Percentiles rank a stretch among this genome's conserved stretches.
phyloP scores from a whole-genome alignment of 2,329 filamentous ascomycete species.

The Stagonosporopsis tanaceti region DNA sequence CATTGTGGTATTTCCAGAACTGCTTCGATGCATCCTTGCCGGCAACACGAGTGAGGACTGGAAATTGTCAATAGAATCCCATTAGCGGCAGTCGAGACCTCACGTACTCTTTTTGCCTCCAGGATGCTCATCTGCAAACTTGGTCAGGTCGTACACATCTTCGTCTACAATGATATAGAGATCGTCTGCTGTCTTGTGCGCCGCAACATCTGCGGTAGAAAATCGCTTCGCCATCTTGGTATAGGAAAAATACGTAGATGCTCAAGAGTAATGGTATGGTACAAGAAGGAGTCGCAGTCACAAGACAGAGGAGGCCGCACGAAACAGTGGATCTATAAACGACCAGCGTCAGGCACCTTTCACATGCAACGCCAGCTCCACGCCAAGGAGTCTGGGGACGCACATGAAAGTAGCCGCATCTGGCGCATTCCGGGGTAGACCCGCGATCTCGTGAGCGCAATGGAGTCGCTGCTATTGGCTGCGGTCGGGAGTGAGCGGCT shows the following conservation, averaged over 20 bases:
- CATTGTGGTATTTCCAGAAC: constrained; percentile 72
- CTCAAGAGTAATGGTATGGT: constrained; percentile 19
- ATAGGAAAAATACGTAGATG: constrained; percentile 18
- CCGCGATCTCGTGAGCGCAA: constrained; percentile 42
- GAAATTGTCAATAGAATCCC: constrained; percentile 21
- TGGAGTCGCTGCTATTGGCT: constrained; percentile 39
- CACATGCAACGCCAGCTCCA: constrained; percentile 45
- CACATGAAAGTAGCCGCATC: constrained; percentile 38
- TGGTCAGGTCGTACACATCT: constrained; percentile 94
- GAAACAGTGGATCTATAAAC: constrained; percentile 35
- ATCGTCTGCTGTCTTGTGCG: constrained; percentile 86
- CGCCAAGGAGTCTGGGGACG: constrained; percentile 41
- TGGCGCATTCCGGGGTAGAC: constrained; percentile 32
- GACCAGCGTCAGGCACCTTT: constrained; percentile 35
- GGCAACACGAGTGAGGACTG: constrained; percentile 70
- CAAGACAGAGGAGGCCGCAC: constrained; percentile 29
- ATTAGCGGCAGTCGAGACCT: too few relatives aligned
- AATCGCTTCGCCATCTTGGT: constrained; percentile 84
- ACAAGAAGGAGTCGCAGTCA: constrained; percentile 26
- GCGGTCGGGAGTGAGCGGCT: constrained; percentile 19
- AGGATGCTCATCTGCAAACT: constrained; percentile 60
- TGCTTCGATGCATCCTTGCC: constrained; percentile 74
- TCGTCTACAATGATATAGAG: constrained; percentile 92
- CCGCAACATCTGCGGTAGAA: constrained; percentile 82
- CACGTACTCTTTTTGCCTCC: constrained; percentile 76